Evolutionary conservation across 164 flowering plant genomes (phyloP).

Genomic region (Sedum album): DNA sequence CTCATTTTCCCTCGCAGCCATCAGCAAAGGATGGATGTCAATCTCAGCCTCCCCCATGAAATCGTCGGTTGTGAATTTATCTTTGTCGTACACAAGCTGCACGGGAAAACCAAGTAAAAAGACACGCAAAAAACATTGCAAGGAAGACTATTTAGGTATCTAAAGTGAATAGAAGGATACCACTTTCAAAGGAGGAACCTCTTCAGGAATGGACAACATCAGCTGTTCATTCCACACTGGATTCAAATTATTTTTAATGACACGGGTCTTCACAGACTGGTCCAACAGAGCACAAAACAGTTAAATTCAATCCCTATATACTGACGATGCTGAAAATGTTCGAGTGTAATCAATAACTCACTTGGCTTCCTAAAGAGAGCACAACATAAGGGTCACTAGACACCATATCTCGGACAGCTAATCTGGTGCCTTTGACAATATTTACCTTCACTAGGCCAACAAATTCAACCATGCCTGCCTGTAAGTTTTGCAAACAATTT

Average conservation of each 20-base stretch:
- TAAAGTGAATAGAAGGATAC: conserved; percentile 29
- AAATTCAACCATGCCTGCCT: conserved; percentile 96
- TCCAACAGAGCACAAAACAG: conserved; percentile 13
- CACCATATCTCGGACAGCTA: conserved; percentile 79
- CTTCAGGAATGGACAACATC: conserved; percentile 91
- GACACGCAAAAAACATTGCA: background rate
- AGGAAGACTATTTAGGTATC: background rate
- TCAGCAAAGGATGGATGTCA: conserved; percentile 72
- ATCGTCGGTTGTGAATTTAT: conserved; percentile 72
- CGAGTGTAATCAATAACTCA: conserved; percentile 22
- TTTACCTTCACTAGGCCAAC: conserved; percentile 84
- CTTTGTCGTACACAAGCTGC: conserved; percentile 92
- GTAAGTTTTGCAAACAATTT: background rate
- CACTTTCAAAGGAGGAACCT: conserved; percentile 80
- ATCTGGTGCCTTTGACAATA: conserved; percentile 77
- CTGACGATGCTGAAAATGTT: background rate
- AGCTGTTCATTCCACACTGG: conserved; percentile 94
- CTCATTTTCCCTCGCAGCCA: conserved; percentile 73
- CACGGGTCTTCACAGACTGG: conserved; percentile 88
- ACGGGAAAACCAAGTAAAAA: conserved; percentile 1
- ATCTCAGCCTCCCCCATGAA: conserved; percentile 94
- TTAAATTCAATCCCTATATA: background rate
- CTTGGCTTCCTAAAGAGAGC: conserved; percentile 77
- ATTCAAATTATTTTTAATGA: conserved; percentile 79
- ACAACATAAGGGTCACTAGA: conserved; percentile 97